Conservation (phyloP, 495 filamentous ascomycete species). For the Rhypophila decipiens region DNA sequence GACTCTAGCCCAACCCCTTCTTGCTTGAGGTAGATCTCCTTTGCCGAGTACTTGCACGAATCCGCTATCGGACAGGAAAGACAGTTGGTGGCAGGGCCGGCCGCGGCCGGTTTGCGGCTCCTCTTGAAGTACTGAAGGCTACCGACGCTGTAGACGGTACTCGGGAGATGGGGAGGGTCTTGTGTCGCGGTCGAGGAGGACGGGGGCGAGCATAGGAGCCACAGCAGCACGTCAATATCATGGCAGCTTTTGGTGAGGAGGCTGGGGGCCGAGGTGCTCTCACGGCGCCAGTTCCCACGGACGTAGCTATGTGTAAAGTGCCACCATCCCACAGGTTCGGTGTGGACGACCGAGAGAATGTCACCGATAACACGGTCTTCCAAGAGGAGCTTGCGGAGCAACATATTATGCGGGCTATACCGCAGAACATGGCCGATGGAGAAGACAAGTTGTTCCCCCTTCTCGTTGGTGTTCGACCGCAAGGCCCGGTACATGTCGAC, state of each 20-base stretch:
- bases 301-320: conserved; percentile 95
- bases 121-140: conserved; percentile 66
- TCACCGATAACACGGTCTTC: conserved; percentile 76
- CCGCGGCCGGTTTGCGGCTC: conserved; percentile 63
- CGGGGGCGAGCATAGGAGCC: conserved; percentile 70
- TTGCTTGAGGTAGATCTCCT: conserved; percentile 65
- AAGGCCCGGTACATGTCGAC: conserved; percentile 59
- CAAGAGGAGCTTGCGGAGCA: conserved; percentile 70
- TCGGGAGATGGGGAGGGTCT: conserved; percentile 62
- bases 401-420: conserved; percentile 86
- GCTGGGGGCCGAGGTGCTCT: conserved; percentile 62
- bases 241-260: conserved; percentile 93
- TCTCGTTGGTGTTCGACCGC: conserved; percentile 15
- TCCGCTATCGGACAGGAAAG: conserved; percentile 65
- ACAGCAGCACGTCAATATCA: conserved; percentile 86
- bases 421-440: conserved; percentile 77
- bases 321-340: conserved; percentile 93
- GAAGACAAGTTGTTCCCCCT: conserved; percentile 52
- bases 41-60: conserved; percentile 76
- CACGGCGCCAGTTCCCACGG: conserved; percentile 87
- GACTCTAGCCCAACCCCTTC: conserved; percentile 37
- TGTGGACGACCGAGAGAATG: conserved; percentile 77
- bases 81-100: conserved; percentile 80
- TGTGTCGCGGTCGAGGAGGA: conserved; percentile 21
- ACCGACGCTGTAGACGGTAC: conserved; percentile 64